Evolutionary conservation across 768 basidiomycete species (phyloP).

Genomic region (Boletus reticulatus): DNA sequence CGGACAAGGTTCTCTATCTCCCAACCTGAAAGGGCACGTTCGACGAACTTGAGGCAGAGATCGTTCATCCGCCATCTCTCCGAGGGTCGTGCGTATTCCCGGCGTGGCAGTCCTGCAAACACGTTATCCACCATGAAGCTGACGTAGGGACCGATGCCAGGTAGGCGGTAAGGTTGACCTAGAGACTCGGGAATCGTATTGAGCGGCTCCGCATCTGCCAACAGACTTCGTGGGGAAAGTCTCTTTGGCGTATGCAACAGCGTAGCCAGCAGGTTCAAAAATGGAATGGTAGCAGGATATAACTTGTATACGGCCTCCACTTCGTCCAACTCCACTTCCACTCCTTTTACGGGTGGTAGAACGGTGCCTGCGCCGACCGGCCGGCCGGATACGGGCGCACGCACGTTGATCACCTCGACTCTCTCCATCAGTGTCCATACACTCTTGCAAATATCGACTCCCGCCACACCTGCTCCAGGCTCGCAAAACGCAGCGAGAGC

Average conservation of each 20-base stretch:
- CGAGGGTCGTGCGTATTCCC: slow-evolving; percentile 71
- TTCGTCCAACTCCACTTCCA: slow-evolving; percentile 85
- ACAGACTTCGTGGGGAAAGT: slow-evolving; percentile 55
- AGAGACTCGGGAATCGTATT: slow-evolving; percentile 79
- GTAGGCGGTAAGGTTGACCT: slow-evolving; percentile 76
- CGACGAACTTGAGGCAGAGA: slow-evolving; percentile 79
- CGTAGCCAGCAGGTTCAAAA: slow-evolving; percentile 77
- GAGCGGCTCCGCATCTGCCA: slow-evolving; percentile 56
- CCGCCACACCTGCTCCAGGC: slow-evolving; percentile 69
- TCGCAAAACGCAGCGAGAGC: slow-evolving; percentile 80
- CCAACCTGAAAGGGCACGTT: slow-evolving; percentile 78
- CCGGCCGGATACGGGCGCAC: slow-evolving; percentile 37
- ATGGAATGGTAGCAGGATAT: slow-evolving; percentile 89
- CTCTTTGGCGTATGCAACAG: slow-evolving; percentile 83
- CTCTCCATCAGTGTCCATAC: slow-evolving; percentile 87
- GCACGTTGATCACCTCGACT: slow-evolving; percentile 78
- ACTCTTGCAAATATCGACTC: slow-evolving; percentile 77
- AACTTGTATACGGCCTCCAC: slow-evolving; percentile 74
- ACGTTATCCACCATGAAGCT: slow-evolving; percentile 91
- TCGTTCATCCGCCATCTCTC: slow-evolving; percentile 90
- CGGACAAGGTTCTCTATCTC: slow-evolving; percentile 72
- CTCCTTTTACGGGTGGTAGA: slow-evolving; percentile 65
- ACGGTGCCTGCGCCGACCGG: slow-evolving; percentile 25
- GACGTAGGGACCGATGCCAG: slow-evolving; percentile 79
- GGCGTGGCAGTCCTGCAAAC: slow-evolving; percentile 68